phyloP scores from a whole-genome alignment of 768 basidiomycete species.

The Termitomyces titanicus region DNA sequence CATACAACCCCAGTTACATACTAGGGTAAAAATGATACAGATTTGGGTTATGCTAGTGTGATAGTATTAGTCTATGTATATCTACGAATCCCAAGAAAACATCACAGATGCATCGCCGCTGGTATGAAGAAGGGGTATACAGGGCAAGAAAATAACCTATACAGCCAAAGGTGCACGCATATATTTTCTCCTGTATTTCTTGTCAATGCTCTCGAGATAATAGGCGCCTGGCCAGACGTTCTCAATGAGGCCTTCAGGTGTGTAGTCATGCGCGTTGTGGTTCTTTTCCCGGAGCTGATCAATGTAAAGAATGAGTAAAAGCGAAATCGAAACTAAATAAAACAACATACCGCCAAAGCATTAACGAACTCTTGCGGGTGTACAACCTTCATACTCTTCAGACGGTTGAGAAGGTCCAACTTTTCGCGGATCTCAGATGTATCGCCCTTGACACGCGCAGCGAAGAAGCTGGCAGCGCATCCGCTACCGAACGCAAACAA shows the following conservation, averaged over 20 bases:
- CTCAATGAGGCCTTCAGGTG: slow-evolving; percentile 80
- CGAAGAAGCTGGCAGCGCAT: slow-evolving; percentile 93
- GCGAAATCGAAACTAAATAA: not conserved
- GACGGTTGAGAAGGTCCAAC: slow-evolving; percentile 74
- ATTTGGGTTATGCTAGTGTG: slow-evolving; percentile 5
- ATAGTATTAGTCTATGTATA: slow-evolving; percentile 12
- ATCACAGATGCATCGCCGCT: slow-evolving; percentile 1
- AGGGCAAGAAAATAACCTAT: slow-evolving; percentile 16
- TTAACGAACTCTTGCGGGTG: slow-evolving; percentile 91
- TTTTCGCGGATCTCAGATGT: slow-evolving; percentile 77
- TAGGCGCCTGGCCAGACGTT: slow-evolving; percentile 94
- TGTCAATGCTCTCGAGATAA: slow-evolving; percentile 89
- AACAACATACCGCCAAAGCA: slow-evolving; percentile 59
- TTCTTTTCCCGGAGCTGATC: slow-evolving; percentile 92
- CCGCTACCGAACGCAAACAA: slow-evolving; percentile 98
- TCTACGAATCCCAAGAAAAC: slow-evolving; percentile 10
- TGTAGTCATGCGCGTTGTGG: slow-evolving; percentile 86
- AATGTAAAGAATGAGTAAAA: slow-evolving; percentile 4
- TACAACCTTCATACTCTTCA: slow-evolving; percentile 86
- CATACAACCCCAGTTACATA: slow-evolving; percentile 10
- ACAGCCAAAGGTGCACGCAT: slow-evolving; percentile 41
- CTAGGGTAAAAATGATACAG: slow-evolving; percentile 8
- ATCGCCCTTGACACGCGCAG: slow-evolving; percentile 82
- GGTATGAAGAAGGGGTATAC: slow-evolving; percentile 15
- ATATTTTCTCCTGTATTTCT: slow-evolving; percentile 91